Conservation (phyloP, 2,329 filamentous ascomycete species). For the Pseudogymnoascus sp. region DNA sequence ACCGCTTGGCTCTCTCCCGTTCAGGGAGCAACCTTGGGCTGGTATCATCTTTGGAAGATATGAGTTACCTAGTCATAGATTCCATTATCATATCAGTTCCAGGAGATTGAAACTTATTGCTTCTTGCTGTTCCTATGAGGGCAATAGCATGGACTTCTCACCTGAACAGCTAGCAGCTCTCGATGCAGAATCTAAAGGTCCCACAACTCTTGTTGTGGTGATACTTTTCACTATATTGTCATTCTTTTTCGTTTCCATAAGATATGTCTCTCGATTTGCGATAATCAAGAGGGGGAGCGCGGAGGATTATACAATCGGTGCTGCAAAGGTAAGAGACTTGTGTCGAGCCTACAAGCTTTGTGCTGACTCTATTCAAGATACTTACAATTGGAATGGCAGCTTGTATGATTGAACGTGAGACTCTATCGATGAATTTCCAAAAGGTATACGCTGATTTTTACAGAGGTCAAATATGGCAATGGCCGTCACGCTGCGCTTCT, state of each 20-base stretch:
- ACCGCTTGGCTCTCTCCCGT: background rate
- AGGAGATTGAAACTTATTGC: background rate
- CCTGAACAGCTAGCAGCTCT: background rate
- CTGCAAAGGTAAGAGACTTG: background rate
- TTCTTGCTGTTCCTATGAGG: background rate
- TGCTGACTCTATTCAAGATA: background rate
- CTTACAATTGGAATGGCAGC: background rate
- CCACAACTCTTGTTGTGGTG: background rate
- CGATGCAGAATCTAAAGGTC: background rate
- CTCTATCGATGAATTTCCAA: background rate
- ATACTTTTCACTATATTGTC: background rate
- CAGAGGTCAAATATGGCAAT: slow-evolving; percentile 14
- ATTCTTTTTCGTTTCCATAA: background rate
- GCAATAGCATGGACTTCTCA: background rate
- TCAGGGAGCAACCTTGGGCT: background rate
- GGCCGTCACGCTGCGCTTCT: slow-evolving; percentile 14
- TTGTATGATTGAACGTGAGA: background rate
- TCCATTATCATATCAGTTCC: background rate
- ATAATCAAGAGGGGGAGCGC: background rate
- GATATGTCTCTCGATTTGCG: background rate
- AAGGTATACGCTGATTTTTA: slow-evolving; percentile 1
- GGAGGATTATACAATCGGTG: background rate
- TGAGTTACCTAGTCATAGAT: background rate
- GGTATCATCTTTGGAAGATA: background rate
- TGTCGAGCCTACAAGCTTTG: background rate